A percentile compares a stretch with the other conserved stretches of the same genome.
Conservation (phyloP, 2,329 filamentous ascomycete species). For the Periglandula ipomoeae region DNA sequence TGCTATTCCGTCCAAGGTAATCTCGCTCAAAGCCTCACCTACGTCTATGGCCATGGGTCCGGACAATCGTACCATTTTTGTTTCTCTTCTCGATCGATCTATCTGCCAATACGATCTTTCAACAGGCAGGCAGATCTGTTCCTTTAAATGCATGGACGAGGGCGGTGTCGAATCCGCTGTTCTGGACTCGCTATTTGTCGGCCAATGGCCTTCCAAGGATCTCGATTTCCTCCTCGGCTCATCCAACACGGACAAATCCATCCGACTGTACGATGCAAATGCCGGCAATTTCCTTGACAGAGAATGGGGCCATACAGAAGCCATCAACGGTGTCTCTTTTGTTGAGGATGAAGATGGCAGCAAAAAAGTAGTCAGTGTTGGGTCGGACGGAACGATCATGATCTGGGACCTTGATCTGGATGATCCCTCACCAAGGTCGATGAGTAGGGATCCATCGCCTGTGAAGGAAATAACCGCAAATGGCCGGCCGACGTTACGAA, state of each 20-base stretch:
- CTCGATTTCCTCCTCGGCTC: slow-evolving; percentile 69
- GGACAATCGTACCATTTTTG: slow-evolving; percentile 49
- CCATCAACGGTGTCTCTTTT: slow-evolving; percentile 76
- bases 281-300: slow-evolving; percentile 70
- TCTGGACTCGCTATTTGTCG: slow-evolving; percentile 66
- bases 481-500: slow-evolving; percentile 65
- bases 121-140: slow-evolving; percentile 59
- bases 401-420: slow-evolving; percentile 56
- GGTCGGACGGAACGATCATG: slow-evolving; percentile 75
- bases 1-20: slow-evolving; percentile 66
- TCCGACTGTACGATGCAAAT: slow-evolving; percentile 76
- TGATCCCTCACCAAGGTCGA: slow-evolving; percentile 30
- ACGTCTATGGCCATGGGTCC: slow-evolving; percentile 69
- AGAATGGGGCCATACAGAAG: slow-evolving; percentile 93
- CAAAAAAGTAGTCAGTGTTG: slow-evolving; percentile 61
- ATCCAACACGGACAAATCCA: slow-evolving; percentile 91
- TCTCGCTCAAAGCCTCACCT: slow-evolving; percentile 79
- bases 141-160: slow-evolving; percentile 77
- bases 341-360: slow-evolving; percentile 49
- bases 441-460: slow-evolving; percentile 45
- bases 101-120: slow-evolving; percentile 53
- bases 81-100: slow-evolving; percentile 52
- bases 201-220: slow-evolving; percentile 42
- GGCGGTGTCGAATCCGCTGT: slow-evolving; percentile 74
- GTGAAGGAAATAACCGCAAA: slow-evolving; percentile 46